Percentiles rank a stretch among this genome's conserved stretches.
phyloP scores from a whole-genome alignment of 768 basidiomycete species.

The Pleurotus tuber-regium region DNA sequence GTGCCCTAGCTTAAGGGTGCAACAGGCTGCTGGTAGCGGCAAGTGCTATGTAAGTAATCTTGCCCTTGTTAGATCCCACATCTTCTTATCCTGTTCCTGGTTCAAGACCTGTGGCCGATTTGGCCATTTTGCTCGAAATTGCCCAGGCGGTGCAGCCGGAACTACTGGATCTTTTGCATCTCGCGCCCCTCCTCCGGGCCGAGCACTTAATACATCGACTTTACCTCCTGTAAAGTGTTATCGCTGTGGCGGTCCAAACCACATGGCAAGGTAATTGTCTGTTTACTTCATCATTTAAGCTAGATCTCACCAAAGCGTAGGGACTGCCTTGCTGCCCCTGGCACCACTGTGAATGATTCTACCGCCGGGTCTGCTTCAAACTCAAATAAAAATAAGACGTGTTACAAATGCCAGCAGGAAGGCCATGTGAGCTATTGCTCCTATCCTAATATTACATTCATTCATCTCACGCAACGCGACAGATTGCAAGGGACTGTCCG shows the following conservation, averaged over 20 bases:
- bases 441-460: constrained; percentile 1
- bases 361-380: constrained; percentile 42
- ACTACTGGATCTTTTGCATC: constrained; percentile 47
- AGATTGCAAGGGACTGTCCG: constrained; percentile 70
- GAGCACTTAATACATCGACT: constrained; percentile 70
- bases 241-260: constrained; percentile 86
- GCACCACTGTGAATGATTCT: constrained; percentile 45
- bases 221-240: constrained; percentile 86
- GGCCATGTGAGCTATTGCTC: constrained; percentile 65
- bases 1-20: constrained; percentile 76
- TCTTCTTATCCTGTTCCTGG: constrained; percentile 14
- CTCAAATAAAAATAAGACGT: constrained; percentile 69
- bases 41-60: constrained; percentile 75
- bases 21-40: constrained; percentile 58
- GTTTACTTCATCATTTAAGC: constrained; percentile 11
- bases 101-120: constrained; percentile 74
- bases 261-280: constrained; percentile 66
- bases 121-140: constrained; percentile 79
- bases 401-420: constrained; percentile 86
- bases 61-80: neutral
- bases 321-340: constrained; percentile 79
- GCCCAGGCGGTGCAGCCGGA: constrained; percentile 51
- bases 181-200: constrained; percentile 73
- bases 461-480: constrained; percentile 12
- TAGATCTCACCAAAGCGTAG: constrained; percentile 30